These are phyloP conservation scores for Saussurea involucrata DNA, from an alignment of 129 eudicot species.

Conservation along the genomic window DNA sequence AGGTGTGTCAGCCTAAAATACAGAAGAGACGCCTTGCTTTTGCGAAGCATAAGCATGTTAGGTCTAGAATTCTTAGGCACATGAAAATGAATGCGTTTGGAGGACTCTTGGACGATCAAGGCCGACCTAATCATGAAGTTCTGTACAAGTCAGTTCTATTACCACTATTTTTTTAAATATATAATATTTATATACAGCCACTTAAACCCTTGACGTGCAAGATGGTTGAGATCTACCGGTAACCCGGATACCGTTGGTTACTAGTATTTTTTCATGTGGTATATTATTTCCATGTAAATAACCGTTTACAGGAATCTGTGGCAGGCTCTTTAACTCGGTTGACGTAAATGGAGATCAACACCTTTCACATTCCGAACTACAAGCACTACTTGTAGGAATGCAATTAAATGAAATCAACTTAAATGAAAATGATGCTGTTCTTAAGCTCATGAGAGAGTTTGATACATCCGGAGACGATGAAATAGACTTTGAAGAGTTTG, in stretches of 20 bases:
- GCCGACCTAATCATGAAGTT: conserved; percentile 52
- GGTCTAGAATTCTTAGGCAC: conserved; percentile 52
- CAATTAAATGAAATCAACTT: conserved; percentile 53
- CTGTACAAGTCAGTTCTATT: conserved; percentile 37
- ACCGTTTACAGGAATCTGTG: not conserved
- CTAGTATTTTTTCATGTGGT: not conserved
- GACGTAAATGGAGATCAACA: conserved; percentile 46
- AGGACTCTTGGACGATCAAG: conserved; percentile 53
- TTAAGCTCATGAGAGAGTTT: conserved; percentile 66
- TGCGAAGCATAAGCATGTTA: conserved; percentile 73
- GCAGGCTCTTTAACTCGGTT: conserved; percentile 60
- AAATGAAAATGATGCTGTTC: conserved; percentile 52
- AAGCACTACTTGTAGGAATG: conserved; percentile 73
- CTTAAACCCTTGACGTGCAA: not conserved
- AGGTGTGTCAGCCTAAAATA: conserved; percentile 81
- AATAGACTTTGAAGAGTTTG: conserved; percentile 49
- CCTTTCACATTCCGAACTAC: conserved; percentile 55
- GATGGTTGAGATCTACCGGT: not conserved
- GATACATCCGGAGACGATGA: conserved; percentile 51
- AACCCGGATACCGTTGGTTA: not conserved
- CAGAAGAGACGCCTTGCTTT: conserved; percentile 64
- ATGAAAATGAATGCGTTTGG: conserved; percentile 43
- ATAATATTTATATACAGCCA: not conserved
- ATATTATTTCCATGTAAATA: not conserved
- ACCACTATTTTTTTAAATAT: not conserved